phyloP scores from a whole-genome alignment of 2,329 filamentous ascomycete species.

The Gaeumannomyces tritici region DNA sequence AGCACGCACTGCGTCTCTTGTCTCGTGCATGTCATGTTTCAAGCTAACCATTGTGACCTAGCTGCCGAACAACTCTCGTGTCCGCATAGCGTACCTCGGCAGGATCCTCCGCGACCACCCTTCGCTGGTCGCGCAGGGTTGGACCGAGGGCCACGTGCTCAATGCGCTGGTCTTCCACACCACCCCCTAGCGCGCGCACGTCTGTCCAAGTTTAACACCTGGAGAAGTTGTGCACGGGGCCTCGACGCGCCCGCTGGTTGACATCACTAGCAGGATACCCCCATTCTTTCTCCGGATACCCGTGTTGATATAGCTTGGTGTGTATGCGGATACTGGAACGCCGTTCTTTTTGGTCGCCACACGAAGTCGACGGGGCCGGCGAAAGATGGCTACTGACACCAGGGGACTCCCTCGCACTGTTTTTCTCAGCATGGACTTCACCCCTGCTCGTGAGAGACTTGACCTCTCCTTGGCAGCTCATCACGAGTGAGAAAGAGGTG shows the following conservation, averaged over 20 bases:
- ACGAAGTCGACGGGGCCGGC: no score
- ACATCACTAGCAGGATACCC: background rate
- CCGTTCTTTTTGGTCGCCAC: no score
- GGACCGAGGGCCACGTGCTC: constrained; percentile 64
- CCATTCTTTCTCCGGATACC: background rate
- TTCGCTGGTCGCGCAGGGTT: constrained; percentile 60
- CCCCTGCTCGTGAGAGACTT: no score
- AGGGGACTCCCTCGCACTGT: no score
- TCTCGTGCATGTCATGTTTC: background rate
- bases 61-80: constrained; percentile 47
- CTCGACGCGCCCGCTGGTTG: no score
- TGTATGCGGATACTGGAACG: no score
- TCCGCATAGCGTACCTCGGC: constrained; percentile 73
- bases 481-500: no score
- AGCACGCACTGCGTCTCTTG: no score
- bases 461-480: no score
- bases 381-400: no score
- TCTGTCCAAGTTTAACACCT: background rate
- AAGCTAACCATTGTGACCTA: constrained; percentile 17
- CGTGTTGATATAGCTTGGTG: background rate
- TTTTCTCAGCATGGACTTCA: no score
- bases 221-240: background rate
- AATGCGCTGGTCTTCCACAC: constrained; percentile 61
- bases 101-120: constrained; percentile 63
- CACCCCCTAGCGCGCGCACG: background rate